Percentiles rank a stretch among this genome's conserved stretches.
phyloP scores from a whole-genome alignment of 352 stramenopile species.

The Globisporangium heterothallicum region DNA sequence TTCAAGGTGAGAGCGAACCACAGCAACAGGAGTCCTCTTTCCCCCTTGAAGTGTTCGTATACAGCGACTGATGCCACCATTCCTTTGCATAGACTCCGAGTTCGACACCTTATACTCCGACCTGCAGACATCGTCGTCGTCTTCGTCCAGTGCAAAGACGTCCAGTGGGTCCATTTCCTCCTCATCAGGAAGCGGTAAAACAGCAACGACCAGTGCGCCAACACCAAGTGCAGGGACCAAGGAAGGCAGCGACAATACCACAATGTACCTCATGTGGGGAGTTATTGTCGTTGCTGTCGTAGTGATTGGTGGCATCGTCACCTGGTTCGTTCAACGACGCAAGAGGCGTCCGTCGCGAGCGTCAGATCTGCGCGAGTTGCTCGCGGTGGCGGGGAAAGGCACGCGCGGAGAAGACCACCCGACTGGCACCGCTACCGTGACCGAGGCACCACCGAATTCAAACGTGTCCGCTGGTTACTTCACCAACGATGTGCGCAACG shows the following conservation, averaged over 20 bases:
- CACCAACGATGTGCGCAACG: conserved; percentile 51
- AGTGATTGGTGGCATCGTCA: conserved; percentile 14
- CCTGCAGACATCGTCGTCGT: not conserved
- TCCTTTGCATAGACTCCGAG: not conserved
- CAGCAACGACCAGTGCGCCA: conserved; percentile 27
- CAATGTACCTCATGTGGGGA: conserved; percentile 15
- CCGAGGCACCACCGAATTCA: not conserved
- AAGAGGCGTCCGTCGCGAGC: not conserved
- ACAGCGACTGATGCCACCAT: too few species aligned
- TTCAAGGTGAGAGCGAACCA: too few species aligned
- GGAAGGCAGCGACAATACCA: conserved; percentile 1
- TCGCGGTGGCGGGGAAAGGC: conserved; percentile 6
- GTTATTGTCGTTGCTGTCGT: conserved; percentile 18
- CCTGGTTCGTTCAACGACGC: conserved; percentile 20
- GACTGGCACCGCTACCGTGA: not conserved
- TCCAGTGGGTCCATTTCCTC: not conserved
- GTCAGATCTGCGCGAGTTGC: conserved; percentile 8
- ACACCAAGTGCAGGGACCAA: not conserved
- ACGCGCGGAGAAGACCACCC: conserved; percentile 6
- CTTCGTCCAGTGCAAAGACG: too few species aligned
- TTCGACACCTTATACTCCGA: not conserved
- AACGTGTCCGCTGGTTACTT: conserved; percentile 6
- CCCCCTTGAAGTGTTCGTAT: too few species aligned
- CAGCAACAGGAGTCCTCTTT: too few species aligned
- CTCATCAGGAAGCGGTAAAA: not conserved